Evolutionary conservation across 768 basidiomycete genomes (phyloP).

Genomic region (Leucocoprinus birnbaumii): DNA sequence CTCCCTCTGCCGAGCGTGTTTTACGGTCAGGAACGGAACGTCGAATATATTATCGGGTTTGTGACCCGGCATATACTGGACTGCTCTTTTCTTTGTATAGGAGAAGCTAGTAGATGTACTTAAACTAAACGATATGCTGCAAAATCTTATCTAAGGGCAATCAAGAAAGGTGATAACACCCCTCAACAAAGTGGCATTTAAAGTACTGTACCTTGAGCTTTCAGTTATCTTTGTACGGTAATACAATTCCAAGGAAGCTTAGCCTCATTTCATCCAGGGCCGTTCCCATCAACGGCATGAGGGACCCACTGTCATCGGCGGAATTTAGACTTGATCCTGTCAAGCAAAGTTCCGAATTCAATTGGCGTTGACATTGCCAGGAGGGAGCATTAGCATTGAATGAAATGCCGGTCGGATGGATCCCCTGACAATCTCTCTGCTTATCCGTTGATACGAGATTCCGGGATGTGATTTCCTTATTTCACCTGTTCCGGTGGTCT

Average conservation of each 20-base stretch:
- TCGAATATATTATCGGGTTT: no score
- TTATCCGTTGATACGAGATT: not conserved
- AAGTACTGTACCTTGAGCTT: no score
- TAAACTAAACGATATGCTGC: no score
- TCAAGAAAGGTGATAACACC: no score
- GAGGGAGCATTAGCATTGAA: not conserved
- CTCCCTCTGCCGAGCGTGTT: no score
- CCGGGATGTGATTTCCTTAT: not conserved
- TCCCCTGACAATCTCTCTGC: not conserved
- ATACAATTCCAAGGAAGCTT: not conserved
- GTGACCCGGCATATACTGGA: no score
- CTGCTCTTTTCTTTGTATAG: no score
- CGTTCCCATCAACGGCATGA: not conserved
- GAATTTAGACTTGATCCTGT: not conserved
- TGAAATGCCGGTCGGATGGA: not conserved
- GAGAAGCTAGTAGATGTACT: no score
- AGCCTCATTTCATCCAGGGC: not conserved
- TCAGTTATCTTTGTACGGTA: no score
- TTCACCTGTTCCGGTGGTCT: not conserved
- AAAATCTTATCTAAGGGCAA: no score
- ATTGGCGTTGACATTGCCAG: not conserved
- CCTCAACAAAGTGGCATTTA: no score
- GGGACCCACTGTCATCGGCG: slow-evolving; percentile 3
- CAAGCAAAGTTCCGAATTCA: not conserved
- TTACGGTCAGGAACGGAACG: no score